A percentile compares a stretch with the other conserved stretches of the same genome.
phyloP scores from a whole-genome alignment of 2,329 filamentous ascomycete genomes.

The Lachnellula arida region DNA sequence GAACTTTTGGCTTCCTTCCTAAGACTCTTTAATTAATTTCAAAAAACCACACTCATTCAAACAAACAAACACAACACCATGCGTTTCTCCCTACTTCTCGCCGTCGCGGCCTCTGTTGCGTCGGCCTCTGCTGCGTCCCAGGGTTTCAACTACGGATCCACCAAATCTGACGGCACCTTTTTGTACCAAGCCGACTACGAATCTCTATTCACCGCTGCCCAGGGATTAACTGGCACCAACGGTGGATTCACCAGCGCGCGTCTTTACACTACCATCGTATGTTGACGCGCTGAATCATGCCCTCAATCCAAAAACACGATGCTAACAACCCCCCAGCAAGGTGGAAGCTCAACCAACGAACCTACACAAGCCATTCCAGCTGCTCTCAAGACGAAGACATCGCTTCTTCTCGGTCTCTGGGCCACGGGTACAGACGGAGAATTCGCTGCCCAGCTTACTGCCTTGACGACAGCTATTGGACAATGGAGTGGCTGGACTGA shows the following conservation, averaged over 20 bases:
- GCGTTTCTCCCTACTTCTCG: conserved; percentile 25
- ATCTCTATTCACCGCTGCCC: conserved; percentile 62
- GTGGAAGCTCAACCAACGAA: conserved; percentile 53
- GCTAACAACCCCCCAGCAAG: conserved; percentile 47
- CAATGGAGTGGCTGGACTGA: conserved; percentile 65
- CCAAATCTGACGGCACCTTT: conserved; percentile 52
- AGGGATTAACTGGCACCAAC: conserved; percentile 55
- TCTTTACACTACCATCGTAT: conserved; percentile 61
- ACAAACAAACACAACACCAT: conserved; percentile 13
- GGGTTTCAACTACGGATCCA: conserved; percentile 67
- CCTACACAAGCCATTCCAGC: conserved; percentile 73
- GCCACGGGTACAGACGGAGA: conserved; percentile 59
- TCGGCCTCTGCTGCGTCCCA: conserved; percentile 41
- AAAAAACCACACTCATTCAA: not conserved
- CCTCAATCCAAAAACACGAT: not conserved
- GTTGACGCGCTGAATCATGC: conserved; percentile 18
- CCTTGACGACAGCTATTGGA: conserved; percentile 63
- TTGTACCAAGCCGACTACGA: conserved; percentile 63
- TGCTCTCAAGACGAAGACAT: conserved; percentile 69
- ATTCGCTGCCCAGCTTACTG: conserved; percentile 69
- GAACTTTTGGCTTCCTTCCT: not conserved
- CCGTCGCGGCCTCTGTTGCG: conserved; percentile 25
- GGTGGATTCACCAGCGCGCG: conserved; percentile 64
- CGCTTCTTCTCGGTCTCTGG: conserved; percentile 80
- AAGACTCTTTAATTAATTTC: not conserved